Conservation (phyloP, 2,329 filamentous ascomycete species). For the Aureobasidium sp. region DNA sequence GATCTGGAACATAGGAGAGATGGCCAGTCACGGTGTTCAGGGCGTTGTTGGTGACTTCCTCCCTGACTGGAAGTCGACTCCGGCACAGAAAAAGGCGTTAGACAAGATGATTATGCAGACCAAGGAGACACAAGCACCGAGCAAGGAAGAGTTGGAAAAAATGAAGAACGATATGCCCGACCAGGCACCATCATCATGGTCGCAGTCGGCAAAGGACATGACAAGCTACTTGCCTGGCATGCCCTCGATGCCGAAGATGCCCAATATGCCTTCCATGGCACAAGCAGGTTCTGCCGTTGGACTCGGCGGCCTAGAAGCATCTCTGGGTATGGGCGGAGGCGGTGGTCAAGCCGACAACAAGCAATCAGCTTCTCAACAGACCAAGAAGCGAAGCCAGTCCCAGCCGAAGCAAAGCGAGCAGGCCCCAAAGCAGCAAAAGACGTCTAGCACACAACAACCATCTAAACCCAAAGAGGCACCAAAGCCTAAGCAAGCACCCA, state of each 20-base stretch:
- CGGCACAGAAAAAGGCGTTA: conserved; percentile 30
- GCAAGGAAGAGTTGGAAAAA: conserved; percentile 28
- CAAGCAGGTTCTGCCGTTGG: conserved; percentile 21
- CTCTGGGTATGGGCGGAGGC: conserved; percentile 21
- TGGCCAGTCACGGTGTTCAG: conserved; percentile 30
- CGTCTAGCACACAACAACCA: neutral
- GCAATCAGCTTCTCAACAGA: conserved; percentile 9
- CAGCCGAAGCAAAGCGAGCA: conserved; percentile 15
- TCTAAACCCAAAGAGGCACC: neutral
- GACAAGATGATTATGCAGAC: conserved; percentile 34
- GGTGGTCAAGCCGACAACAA: neutral
- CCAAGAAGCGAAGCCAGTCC: conserved; percentile 14
- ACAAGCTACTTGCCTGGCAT: conserved; percentile 26
- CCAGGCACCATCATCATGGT: conserved; percentile 29
- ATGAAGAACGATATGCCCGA: conserved; percentile 31
- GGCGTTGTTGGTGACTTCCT: conserved; percentile 28
- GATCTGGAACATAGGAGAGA: conserved; percentile 31
- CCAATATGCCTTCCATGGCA: conserved; percentile 22
- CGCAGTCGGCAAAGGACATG: conserved; percentile 29
- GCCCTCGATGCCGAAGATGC: conserved; percentile 19
- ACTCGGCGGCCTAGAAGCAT: conserved; percentile 26
- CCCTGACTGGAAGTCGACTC: conserved; percentile 29
- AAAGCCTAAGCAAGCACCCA: neutral
- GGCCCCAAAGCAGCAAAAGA: conserved; percentile 15
- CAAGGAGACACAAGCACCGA: conserved; percentile 29